Evolutionary conservation across 1,284 basidiomycete genomes (phyloP), one percentile per base, ranked within the genome.

Genomic region (Trichosporon sp.): DNA sequence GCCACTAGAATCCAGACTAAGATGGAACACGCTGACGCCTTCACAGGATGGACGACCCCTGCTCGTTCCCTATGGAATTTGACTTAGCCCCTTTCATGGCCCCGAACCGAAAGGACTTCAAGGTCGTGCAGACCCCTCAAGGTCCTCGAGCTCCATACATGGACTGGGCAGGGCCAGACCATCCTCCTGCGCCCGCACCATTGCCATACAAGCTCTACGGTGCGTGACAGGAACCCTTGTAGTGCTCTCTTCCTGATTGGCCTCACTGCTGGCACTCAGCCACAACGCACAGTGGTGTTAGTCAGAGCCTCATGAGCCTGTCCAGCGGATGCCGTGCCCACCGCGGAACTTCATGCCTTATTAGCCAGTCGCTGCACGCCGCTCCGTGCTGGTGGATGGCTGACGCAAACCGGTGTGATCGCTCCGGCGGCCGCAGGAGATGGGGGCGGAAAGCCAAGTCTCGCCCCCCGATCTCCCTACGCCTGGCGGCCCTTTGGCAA

Each of bases 1-100:
- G 46, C 25, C 8, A 49, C 13, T 10, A 6, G 52, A 19, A 33
- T 10, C 8, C 54, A 9, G 9, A 10, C n/a, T 16, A 14, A 4
- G 33, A 4, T 3, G 9, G 31, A 21, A 21, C 3, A 16, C 11
- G 19, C 56, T 36, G 19, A 57, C 56, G 13, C 56, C 9, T 1
- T 23, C 11, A 4, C 33, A 57, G 32, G 19, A 57, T 57, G 56
- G 33, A 56, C 2, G 56, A 56, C 10, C 33, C 32, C 3, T 57
- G 60, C 25, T 86, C 89, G 44, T 96, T 95, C 79, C 93, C 93
- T 0, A 89, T 92, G 74, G 84, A 84, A 65, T 83, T 97, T 23
- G 92, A 97, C 75, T 76, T 96, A 60, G 85, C 85, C 13, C 92
- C 93, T 2, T 97, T 89, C 81, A 82, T 97, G 8, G 89, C 92